Conservation (phyloP, 495 filamentous ascomycete genomes). For the Immersiella caudata region DNA sequence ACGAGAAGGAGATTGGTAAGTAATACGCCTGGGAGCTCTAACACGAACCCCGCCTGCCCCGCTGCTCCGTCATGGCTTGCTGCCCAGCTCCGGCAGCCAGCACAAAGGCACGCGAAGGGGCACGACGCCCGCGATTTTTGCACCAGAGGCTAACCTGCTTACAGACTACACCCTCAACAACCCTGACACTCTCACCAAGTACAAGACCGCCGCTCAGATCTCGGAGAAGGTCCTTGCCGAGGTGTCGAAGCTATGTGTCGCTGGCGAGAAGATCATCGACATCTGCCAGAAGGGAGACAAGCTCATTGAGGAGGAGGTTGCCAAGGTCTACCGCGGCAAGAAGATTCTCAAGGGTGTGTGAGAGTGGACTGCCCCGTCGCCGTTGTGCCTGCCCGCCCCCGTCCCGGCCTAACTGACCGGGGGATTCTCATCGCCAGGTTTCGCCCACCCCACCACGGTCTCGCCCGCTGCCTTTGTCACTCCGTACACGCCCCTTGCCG, state of each 20-base stretch:
- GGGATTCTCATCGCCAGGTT: conserved; percentile 54
- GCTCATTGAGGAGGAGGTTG: conserved; percentile 87
- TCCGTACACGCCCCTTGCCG: conserved; percentile 88
- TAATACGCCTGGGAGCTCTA: conserved; percentile 11
- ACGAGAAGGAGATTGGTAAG: conserved; percentile 47
- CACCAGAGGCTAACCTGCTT: background rate
- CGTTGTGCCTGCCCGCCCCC: background rate
- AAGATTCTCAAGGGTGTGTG: conserved; percentile 83
- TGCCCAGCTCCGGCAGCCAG: conserved; percentile 9
- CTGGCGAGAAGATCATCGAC: conserved; percentile 87
- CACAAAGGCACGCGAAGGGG: background rate
- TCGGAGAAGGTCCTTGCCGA: conserved; percentile 91
- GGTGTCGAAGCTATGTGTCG: conserved; percentile 77
- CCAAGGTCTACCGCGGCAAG: conserved; percentile 98
- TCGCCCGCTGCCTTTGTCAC: conserved; percentile 94
- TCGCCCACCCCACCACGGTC: conserved; percentile 91
- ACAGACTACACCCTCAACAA: conserved; percentile 93
- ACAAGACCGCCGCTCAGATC: conserved; percentile 93
- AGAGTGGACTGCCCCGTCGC: conserved; percentile 3
- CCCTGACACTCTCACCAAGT: conserved; percentile 97
- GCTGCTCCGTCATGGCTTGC: conserved; percentile 9
- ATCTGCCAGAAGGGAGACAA: conserved; percentile 95
- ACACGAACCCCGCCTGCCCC: conserved; percentile 6
- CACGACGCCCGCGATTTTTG: background rate
- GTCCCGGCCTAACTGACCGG: background rate